Conservation (phyloP, 257 asterid species). For the Nicotiana undulata region DNA sequence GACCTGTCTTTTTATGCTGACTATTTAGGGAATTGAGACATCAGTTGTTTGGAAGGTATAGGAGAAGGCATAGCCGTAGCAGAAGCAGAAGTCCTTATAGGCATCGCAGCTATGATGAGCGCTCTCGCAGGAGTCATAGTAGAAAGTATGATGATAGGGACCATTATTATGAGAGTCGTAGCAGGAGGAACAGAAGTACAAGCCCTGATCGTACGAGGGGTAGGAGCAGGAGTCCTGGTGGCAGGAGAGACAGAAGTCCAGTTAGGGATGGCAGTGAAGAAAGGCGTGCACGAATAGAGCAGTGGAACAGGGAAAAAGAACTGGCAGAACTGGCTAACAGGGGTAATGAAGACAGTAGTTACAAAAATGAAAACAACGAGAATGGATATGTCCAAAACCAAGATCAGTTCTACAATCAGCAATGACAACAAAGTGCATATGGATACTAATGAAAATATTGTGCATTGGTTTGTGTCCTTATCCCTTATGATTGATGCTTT, state of each 20-base stretch:
- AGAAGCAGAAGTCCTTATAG: slow-evolving; percentile 83
- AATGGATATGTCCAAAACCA: slow-evolving; percentile 24
- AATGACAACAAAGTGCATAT: slow-evolving; percentile 29
- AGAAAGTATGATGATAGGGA: slow-evolving; percentile 75
- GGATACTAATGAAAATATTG: slow-evolving; percentile 28
- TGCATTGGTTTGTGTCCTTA: slow-evolving; percentile 52
- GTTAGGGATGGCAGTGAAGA: slow-evolving; percentile 95
- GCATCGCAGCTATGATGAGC: slow-evolving; percentile 85
- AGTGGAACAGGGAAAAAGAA: slow-evolving; percentile 94
- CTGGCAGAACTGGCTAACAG: slow-evolving; percentile 42
- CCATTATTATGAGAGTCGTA: slow-evolving; percentile 56
- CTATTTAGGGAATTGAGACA: slow-evolving; percentile 61
- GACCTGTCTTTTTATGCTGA: background rate
- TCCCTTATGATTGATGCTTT: background rate
- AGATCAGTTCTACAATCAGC: slow-evolving; percentile 23
- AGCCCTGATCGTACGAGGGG: slow-evolving; percentile 63
- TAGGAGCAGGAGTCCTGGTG: slow-evolving; percentile 66
- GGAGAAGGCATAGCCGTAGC: slow-evolving; percentile 38
- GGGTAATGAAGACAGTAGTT: slow-evolving; percentile 18
- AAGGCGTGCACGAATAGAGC: slow-evolving; percentile 91
- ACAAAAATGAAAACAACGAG: slow-evolving; percentile 20
- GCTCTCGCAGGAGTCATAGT: slow-evolving; percentile 58
- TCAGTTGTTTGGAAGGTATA: slow-evolving; percentile 67
- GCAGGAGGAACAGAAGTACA: slow-evolving; percentile 56
- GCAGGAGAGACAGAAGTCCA: slow-evolving; percentile 66